These are phyloP conservation scores for Suhomyces bolitotheri DNA, from an alignment of 1,139 yeast genomes.

Conservation along the genomic window DNA sequence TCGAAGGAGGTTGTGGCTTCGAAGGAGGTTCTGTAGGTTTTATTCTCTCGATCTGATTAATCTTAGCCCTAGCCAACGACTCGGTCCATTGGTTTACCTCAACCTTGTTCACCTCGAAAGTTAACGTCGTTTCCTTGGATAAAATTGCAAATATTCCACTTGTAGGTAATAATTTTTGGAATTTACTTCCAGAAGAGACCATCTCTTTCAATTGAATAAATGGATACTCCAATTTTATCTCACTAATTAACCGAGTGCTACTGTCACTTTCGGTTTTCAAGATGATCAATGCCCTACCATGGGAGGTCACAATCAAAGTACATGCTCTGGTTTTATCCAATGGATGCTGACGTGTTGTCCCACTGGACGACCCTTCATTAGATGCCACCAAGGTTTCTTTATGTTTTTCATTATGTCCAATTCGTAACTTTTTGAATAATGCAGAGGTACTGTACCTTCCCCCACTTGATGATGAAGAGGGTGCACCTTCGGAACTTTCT, in stretches of 20 bases:
- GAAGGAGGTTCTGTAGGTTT: constrained; percentile 25
- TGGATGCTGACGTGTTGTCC: constrained; percentile 19
- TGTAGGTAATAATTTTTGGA: constrained; percentile 36
- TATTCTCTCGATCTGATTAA: constrained; percentile 46
- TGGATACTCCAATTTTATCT: constrained; percentile 49
- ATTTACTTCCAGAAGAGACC: constrained; percentile 32
- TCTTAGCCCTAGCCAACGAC: constrained; percentile 50
- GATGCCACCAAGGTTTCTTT: constrained; percentile 5
- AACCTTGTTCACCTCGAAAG: constrained; percentile 57
- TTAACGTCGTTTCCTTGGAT: constrained; percentile 47
- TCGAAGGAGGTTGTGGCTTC: constrained; percentile 1
- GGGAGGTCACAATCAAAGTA: constrained; percentile 53
- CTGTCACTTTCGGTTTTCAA: constrained; percentile 35
- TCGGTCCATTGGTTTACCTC: constrained; percentile 61
- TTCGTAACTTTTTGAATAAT: constrained; percentile 19
- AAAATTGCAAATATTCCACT: constrained; percentile 56
- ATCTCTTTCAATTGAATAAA: constrained; percentile 58
- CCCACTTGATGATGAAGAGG: constrained; percentile 4
- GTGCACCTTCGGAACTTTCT: constrained; percentile 9
- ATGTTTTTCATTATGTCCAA: constrained; percentile 22
- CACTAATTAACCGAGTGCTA: constrained; percentile 45
- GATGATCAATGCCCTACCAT: constrained; percentile 57
- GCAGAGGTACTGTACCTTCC: constrained; percentile 18
- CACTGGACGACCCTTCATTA: constrained; percentile 7
- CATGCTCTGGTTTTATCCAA: constrained; percentile 43